Conservation (phyloP, 2,329 filamentous ascomycete genomes). For the Amauroascus verrucosus region DNA sequence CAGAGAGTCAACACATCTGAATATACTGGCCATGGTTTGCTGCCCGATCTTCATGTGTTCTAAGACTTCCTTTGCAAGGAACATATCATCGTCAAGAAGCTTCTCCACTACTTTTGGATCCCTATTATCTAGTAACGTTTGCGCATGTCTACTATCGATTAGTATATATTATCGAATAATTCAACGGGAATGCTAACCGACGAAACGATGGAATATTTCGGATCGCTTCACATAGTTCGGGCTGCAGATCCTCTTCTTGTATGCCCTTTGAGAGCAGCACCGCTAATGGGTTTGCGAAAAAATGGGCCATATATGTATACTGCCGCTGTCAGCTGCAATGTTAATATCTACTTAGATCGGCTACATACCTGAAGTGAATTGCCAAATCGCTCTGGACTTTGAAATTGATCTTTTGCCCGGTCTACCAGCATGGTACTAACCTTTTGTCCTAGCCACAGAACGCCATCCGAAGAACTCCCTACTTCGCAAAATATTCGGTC, state of each 20-base stretch:
- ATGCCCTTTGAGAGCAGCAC: conserved; percentile 36
- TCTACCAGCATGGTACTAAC: conserved; percentile 45
- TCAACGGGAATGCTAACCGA: conserved; percentile 24
- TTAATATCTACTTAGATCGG: not conserved
- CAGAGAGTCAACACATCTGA: conserved; percentile 26
- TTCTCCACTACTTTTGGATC: conserved; percentile 29
- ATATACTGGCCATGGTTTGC: conserved; percentile 30
- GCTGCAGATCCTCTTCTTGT: conserved; percentile 23
- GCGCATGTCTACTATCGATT: conserved; percentile 29
- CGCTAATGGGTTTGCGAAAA: conserved; percentile 50
- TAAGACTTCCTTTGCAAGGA: conserved; percentile 36
- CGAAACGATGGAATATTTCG: conserved; percentile 50
- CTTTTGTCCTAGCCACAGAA: conserved; percentile 45
- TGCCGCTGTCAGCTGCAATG: conserved; percentile 21
- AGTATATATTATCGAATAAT: not conserved
- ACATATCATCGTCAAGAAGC: conserved; percentile 43
- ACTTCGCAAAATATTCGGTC: conserved; percentile 34
- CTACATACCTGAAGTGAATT: conserved; percentile 41
- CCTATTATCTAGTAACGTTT: conserved; percentile 34
- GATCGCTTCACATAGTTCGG: conserved; percentile 44
- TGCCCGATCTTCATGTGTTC: conserved; percentile 33
- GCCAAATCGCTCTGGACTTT: conserved; percentile 47
- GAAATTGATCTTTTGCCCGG: conserved; percentile 50
- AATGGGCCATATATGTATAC: conserved; percentile 55
- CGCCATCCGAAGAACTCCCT: conserved; percentile 28